Percentiles rank a stretch among this genome's conserved stretches.
phyloP scores from a whole-genome alignment of 2,329 filamentous ascomycete genomes.

The Malbranchea zuffiana region DNA sequence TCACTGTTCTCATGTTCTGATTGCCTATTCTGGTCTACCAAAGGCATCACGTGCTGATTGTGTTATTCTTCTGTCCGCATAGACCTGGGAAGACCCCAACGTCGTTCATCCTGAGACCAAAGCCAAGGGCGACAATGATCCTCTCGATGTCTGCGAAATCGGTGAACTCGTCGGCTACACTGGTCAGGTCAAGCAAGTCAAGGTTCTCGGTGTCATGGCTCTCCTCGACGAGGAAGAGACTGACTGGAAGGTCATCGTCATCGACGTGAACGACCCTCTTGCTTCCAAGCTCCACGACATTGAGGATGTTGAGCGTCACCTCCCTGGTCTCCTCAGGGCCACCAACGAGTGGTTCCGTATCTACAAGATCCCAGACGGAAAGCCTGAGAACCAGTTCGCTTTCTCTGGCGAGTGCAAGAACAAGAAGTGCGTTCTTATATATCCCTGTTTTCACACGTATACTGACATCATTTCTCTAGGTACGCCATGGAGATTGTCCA shows the following conservation, averaged over 20 bases:
- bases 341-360: conserved; percentile 99
- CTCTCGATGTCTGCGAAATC: conserved; percentile 98
- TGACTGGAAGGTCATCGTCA: conserved; percentile 99
- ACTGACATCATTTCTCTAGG: conserved; percentile 30
- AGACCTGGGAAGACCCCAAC: conserved; percentile 99
- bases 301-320: conserved; percentile 96
- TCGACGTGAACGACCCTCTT: conserved; percentile 94
- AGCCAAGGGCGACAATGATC: conserved; percentile 98
- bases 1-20: conserved; percentile 11
- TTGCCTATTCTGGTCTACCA: conserved; percentile 1
- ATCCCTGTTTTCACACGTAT: conserved; percentile 13
- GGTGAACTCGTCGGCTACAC: conserved; percentile 93
- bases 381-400: conserved; percentile 99
- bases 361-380: conserved; percentile 99
- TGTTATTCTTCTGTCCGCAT: conserved; percentile 13
- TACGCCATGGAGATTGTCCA: conserved; percentile 93
- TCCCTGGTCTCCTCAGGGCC: conserved; percentile 89
- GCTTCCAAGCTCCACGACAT: conserved; percentile 95
- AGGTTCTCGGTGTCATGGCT: conserved; percentile 98
- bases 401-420: conserved; percentile 99
- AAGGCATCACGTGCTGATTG: conserved; percentile 9
- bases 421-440: conserved; percentile 58
- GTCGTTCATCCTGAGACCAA: conserved; percentile 95
- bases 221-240: conserved; percentile 99
- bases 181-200: conserved; percentile 98